A percentile compares a stretch with the other conserved stretches of the same genome.
Conservation (phyloP, 768 basidiomycete species). For the Amanita rimosa region DNA sequence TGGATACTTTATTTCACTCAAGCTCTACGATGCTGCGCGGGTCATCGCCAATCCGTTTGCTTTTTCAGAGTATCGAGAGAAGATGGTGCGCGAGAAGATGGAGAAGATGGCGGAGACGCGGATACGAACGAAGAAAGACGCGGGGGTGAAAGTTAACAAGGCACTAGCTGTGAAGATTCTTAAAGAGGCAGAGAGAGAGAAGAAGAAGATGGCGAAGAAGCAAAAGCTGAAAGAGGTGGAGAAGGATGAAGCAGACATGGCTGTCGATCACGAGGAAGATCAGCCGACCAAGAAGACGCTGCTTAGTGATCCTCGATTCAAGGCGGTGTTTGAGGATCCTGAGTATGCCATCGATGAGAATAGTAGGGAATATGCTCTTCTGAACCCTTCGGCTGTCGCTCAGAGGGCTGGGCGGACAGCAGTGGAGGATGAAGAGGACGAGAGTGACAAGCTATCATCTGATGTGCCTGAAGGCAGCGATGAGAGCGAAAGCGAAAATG, state of each 20-base stretch:
- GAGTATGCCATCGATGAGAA: conserved; percentile 88
- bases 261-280: conserved; percentile 23
- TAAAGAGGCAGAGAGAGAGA: conserved; percentile 50
- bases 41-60: conserved; percentile 95
- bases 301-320: conserved; percentile 82
- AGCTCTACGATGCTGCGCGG: conserved; percentile 91
- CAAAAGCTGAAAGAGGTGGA: conserved; percentile 30
- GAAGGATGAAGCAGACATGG: conserved; percentile 24
- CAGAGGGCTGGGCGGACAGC: conserved; percentile 58
- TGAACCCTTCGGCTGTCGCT: conserved; percentile 79
- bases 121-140: conserved; percentile 73
- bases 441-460: conserved; percentile 61
- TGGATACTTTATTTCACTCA: conserved; percentile 94
- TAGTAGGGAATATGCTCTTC: conserved; percentile 79
- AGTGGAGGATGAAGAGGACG: conserved; percentile 83
- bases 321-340: conserved; percentile 81
- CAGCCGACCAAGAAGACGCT: conserved; percentile 28
- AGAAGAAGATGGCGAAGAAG: conserved; percentile 43
- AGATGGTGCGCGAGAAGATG: conserved; percentile 77
- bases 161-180: conserved; percentile 79
- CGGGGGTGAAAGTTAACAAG: conserved; percentile 62
- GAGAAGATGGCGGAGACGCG: conserved; percentile 90
- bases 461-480: conserved; percentile 36
- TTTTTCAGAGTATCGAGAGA: conserved; percentile 90
- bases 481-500: conserved; percentile 27